Base-by-base conservation (phyloP, 352 stramenopile species). In the Globisporangium splendens region DNA sequence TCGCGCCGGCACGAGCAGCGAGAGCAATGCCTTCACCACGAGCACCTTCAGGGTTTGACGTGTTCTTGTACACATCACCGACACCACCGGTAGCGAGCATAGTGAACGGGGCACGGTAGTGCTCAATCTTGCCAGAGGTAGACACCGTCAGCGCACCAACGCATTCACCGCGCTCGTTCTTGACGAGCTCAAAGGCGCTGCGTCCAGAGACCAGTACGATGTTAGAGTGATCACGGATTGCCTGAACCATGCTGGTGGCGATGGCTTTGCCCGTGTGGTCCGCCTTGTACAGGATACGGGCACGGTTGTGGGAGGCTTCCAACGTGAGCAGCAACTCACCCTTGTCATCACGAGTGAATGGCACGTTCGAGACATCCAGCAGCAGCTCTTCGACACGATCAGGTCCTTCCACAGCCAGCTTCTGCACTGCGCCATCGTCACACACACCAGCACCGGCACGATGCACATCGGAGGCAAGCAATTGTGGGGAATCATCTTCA, bases 211-310 rank as follows among this genome's bases (percentile, higher is more conserved):
- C 54, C 4, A 96, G 56, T 46, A 71, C 64, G 48, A 96, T 94
- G 63, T 91, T 91, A 0, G 86, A 82, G 77, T 98, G 92, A 12
- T 72, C 58, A 4, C 65, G 62, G n/a, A 95, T 89, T 3, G 93
- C 92, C 44, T 85, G 50, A 20, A 95, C 88, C 58, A 98, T 95
- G 57, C 85, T 90, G 10, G 87, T 80, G 0, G 91, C 96, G 69
- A 98, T 98, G n/a, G 83, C 85, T 60, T 77, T 84, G 33, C 95
- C 95, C 12, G 91, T 98, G 69, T 97, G 88, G 70, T 98, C 95
- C 1, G 86, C 87, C 72, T 96, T 96, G 70, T 98, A 95, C 18
- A 98, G 73, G 65, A 98, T 98, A 31, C 95, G 82, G 0, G 95
- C 89, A 42, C 89, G 88, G 41, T 94, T 94, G 79, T 98, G 93